Percentiles rank a stretch among this genome's conserved stretches.
Evolutionary conservation across 192 early-diverging fungal genomes (phyloP).

Genomic region (Phycomyces blakesleeanus): DNA sequence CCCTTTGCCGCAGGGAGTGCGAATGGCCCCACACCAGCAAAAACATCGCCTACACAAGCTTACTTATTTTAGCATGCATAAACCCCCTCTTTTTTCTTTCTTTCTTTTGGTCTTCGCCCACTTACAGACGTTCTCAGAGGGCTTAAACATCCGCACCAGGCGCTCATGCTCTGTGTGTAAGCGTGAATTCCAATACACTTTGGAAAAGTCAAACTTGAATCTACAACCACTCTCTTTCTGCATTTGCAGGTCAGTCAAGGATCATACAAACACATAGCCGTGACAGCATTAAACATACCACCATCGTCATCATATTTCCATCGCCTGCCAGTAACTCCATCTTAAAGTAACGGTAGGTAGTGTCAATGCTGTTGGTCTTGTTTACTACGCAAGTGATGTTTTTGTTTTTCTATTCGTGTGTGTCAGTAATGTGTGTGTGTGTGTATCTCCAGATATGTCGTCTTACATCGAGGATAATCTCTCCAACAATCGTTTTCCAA

Average conservation of each 20-base stretch:
- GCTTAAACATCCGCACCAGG: conserved; percentile 72
- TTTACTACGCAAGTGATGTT: conserved; percentile 91
- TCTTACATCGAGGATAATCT: conserved; percentile 89
- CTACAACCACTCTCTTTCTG: conserved; percentile 87
- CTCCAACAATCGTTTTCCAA: conserved; percentile 88
- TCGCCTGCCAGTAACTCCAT: conserved; percentile 95
- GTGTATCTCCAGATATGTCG: background rate
- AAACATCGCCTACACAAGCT: conserved; percentile 64
- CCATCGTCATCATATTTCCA: conserved; percentile 79
- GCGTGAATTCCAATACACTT: conserved; percentile 99
- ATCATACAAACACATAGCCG: too few species aligned
- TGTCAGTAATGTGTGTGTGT: background rate
- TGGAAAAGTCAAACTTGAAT: conserved; percentile 92
- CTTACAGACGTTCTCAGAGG: conserved; percentile 69
- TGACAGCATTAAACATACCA: conserved; percentile 61
- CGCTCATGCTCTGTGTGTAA: conserved; percentile 93
- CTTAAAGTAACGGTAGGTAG: conserved; percentile 92
- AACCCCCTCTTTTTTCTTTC: background rate
- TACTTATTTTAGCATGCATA: background rate
- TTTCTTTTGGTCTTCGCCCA: too few species aligned
- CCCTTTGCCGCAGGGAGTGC: conserved; percentile 87
- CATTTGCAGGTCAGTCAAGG: too few species aligned
- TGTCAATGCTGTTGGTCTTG: conserved; percentile 93
- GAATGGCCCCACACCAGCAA: conserved; percentile 98
- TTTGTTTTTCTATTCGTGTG: conserved; percentile 69